Evolutionary conservation across 164 flowering plant species (phyloP).

Genomic region (Echeveria elegans): DNA sequence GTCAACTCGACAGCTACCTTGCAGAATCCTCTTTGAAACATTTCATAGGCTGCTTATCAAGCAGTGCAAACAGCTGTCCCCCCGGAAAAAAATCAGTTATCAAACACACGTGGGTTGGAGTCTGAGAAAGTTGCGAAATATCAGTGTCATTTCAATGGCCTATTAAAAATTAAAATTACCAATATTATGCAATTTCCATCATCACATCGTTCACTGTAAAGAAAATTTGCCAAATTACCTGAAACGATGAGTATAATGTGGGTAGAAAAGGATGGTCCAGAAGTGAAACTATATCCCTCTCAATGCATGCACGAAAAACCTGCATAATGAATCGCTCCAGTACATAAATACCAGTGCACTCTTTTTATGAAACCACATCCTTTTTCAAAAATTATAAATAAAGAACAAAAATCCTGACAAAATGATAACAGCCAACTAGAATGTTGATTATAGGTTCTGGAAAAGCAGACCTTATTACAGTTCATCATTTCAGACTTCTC

Average conservation of each 20-base stretch:
- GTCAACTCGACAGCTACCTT: conserved; percentile 35
- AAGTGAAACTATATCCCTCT: conserved; percentile 80
- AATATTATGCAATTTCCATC: background rate
- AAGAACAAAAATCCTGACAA: background rate
- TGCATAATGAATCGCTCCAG: conserved; percentile 18
- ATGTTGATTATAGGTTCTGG: background rate
- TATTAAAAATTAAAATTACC: background rate
- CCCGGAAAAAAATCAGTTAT: conserved; percentile 94
- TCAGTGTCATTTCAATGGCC: background rate
- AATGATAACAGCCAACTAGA: background rate
- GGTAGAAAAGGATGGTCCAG: conserved; percentile 99
- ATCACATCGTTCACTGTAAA: background rate
- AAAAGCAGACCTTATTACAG: conserved; percentile 61
- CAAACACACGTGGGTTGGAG: conserved; percentile 92
- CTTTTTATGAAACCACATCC: too few relatives aligned
- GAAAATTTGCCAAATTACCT: conserved; percentile 33
- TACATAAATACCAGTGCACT: too few relatives aligned
- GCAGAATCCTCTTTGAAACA: conserved; percentile 81
- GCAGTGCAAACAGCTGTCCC: conserved; percentile 85
- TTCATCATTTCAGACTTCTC: conserved; percentile 72
- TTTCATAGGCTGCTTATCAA: conserved; percentile 95
- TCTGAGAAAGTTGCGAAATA: conserved; percentile 35
- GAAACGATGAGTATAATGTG: conserved; percentile 77
- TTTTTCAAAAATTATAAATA: too few relatives aligned
- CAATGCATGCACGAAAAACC: conserved; percentile 95